These are phyloP conservation scores for Trametes cubensis DNA, from an alignment of 768 basidiomycete genomes.

Conservation along the genomic window DNA sequence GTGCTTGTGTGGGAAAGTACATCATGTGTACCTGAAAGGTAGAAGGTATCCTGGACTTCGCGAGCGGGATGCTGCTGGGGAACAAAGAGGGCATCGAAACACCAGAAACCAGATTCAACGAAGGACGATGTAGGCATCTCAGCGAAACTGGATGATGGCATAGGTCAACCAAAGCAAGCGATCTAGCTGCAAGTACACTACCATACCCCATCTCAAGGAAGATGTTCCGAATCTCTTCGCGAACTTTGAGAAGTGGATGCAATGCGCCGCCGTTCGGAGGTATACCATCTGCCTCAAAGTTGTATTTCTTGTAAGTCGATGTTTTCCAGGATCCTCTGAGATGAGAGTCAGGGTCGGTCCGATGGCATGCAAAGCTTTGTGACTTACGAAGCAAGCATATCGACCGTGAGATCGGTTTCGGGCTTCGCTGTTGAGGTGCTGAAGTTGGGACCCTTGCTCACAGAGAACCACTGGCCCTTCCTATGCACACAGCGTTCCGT, in stretches of 20 bases:
- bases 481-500: constrained; percentile 43
- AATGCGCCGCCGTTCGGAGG: constrained; percentile 89
- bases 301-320: constrained; percentile 95
- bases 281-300: constrained; percentile 95
- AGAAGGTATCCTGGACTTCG: constrained; percentile 98
- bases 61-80: constrained; percentile 99
- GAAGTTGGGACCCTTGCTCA: constrained; percentile 83
- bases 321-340: constrained; percentile 92
- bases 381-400: constrained; percentile 89
- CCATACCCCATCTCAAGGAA: constrained; percentile 99
- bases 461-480: constrained; percentile 95
- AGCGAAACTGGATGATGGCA: constrained; percentile 66
- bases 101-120: constrained; percentile 99
- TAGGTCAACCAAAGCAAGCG: not conserved
- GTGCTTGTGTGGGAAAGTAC: not conserved
- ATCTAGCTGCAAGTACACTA: not conserved
- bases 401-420: constrained; percentile 94
- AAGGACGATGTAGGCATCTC: constrained; percentile 98
- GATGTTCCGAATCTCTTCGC: constrained; percentile 96
- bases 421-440: constrained; percentile 89
- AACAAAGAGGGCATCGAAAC: constrained; percentile 97
- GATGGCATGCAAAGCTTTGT: not conserved
- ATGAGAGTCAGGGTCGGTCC: constrained; percentile 14
- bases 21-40: constrained; percentile 77
- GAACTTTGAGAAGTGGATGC: constrained; percentile 95